phyloP scores from a whole-genome alignment of 352 stramenopile species.

The Pythium insidiosum region DNA sequence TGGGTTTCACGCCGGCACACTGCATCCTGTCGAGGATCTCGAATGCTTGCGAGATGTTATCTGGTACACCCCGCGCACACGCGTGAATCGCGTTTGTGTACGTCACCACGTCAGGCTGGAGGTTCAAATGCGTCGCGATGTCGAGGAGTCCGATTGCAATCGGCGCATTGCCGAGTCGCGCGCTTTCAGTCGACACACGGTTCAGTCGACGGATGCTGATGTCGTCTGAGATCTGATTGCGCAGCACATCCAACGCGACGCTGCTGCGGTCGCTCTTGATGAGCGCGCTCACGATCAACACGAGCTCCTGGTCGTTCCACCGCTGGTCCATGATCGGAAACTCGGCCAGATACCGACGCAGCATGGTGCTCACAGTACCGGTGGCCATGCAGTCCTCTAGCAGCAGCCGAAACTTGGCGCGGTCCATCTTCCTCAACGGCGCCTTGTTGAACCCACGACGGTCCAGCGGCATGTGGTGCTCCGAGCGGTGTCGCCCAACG shows the following conservation, averaged over 20 bases:
- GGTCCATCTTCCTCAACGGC: slow-evolving; percentile 32
- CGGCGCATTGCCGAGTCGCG: slow-evolving; percentile 50
- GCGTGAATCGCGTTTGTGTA: slow-evolving; percentile 80
- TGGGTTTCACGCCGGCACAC: slow-evolving; percentile 36
- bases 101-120: slow-evolving; percentile 57
- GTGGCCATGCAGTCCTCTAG: slow-evolving; percentile 53
- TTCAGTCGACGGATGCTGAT: slow-evolving; percentile 46
- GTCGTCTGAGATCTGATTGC: slow-evolving; percentile 40
- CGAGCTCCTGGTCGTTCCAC: slow-evolving; percentile 67
- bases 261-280: slow-evolving; percentile 68
- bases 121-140: slow-evolving; percentile 56
- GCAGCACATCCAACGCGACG: slow-evolving; percentile 44
- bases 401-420: slow-evolving; percentile 44
- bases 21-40: slow-evolving; percentile 78
- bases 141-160: slow-evolving; percentile 68
- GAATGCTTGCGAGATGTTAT: slow-evolving; percentile 43
- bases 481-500: slow-evolving; percentile 15
- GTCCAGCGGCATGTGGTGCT: slow-evolving; percentile 10
- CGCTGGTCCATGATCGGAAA: slow-evolving; percentile 50
- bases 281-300: slow-evolving; percentile 61
- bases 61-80: slow-evolving; percentile 47
- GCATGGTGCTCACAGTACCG: slow-evolving; percentile 35
- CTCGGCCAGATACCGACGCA: slow-evolving; percentile 65
- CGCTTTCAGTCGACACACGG: slow-evolving; percentile 56
- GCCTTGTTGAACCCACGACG: slow-evolving; percentile 23